Evolutionary conservation across 164 flowering plant species (phyloP), one percentile per base, ranked within the genome.

Genomic region (Stephania japonica): DNA sequence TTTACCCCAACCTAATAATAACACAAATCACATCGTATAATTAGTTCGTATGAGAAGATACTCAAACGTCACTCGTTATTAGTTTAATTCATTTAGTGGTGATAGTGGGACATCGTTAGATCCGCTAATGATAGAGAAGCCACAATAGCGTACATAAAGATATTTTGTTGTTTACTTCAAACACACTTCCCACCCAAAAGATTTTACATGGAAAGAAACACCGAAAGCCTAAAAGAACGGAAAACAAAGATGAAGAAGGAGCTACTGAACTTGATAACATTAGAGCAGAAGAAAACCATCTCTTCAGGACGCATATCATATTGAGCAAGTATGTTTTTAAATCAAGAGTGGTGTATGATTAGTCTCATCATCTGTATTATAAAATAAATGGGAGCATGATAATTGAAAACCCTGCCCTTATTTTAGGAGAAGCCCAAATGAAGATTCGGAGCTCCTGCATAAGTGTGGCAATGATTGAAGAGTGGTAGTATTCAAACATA

Each of bases 381-480:
- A 32, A 32, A 70, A 38, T 25, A n/a, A 70, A 67, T 32, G 24
- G 44, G 18, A 16, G 26, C 74, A 68, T 19, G 75, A 72, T 4
- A 73, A 70, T 64, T 67, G 69, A 75, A 59, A 6, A 21, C 42
- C 75, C 19, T 70, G 68, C 65, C 75, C 83, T 77, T 24, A 25
- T 64, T 64, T 64, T 64, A 38, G 41, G 67, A 64, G 41, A 26
- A 64, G 38, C 41, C 76, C 75, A 71, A 70, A 65, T 76, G 70
- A 59, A 80, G 78, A 73, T 73, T 66, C 75, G 83, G 65, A 62
- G 68, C 59, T 19, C 80, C 78, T 75, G 65, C 63, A 69, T 26
- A 73, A 72, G 76, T 76, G 79, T 81, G 80, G 80, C 85, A 82
- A 85, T 79, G 77, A 82, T 84, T 83, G 81, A 76, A 67, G 78